Evolutionary conservation across 2,329 filamentous ascomycete genomes (phyloP), one percentile per base, ranked within the genome.

Genomic region (Talaromyces amestolkiae): DNA sequence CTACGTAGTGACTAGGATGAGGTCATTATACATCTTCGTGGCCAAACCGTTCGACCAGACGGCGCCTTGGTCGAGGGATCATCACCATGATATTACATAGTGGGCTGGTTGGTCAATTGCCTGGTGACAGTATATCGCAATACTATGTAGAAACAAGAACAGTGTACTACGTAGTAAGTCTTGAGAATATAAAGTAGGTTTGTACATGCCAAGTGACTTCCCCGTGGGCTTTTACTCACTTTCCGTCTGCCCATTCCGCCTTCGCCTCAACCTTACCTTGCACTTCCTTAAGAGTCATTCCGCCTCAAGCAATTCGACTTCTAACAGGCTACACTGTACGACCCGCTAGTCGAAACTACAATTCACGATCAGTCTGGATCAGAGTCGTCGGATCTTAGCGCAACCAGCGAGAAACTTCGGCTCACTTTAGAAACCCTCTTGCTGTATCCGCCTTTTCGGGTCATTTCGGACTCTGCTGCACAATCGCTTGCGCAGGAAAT

Each of bases 381-480:
- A 53, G 35, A 62, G 43, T 33, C 43, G 43, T 27, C 47, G 47
- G 39, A 37, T 2, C 11, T 41, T 62, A 62, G 35, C 41, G 58
- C 58, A 45, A 11, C 24, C 58, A 45, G 41, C 47, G 59, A 45
- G 31, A 61, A 53, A 54, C 43, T 39, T 62, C 60, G 60, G 60
- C 60, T 41, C 19, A 27, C 31, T 61, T 53, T 27, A 22, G 37
- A 54, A 62, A n/a, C 10, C 35, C 24, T 31, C 13, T 27, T 22
- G 24, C 51, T 45, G 49, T 63, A 63, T 63, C 61, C 51, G 61
- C 61, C 27, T 49, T 59, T 27, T 67, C 65, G 65, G 65, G 65
- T 65, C 65, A 67, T 67, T 63, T 63, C 65, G 65, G 65, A 49
- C 62, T 58, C 37, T 58, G 53, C 31, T 24, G 53, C 35, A 24